These are phyloP conservation scores for Hygrophila difformis DNA, from an alignment of 257 asterid genomes.

Conservation along the genomic window DNA sequence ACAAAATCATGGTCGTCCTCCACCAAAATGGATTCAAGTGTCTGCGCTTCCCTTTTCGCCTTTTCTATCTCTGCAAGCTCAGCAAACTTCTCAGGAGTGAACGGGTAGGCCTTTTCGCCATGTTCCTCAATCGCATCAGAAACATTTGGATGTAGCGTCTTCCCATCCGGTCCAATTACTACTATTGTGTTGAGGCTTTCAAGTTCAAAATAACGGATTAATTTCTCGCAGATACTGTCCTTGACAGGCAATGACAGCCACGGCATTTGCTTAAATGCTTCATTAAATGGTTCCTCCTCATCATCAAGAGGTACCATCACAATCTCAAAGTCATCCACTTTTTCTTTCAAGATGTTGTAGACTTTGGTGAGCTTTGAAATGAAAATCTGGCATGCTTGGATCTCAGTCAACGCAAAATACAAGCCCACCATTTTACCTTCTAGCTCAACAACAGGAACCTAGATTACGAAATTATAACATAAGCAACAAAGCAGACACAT, in stretches of 20 bases:
- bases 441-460: constrained; percentile 67
- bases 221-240: constrained; percentile 46
- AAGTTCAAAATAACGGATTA: constrained; percentile 59
- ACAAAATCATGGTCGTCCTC: constrained; percentile 53
- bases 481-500: not conserved
- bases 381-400: constrained; percentile 30
- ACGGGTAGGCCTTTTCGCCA: constrained; percentile 66
- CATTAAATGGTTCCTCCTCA: constrained; percentile 37
- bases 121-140: constrained; percentile 71
- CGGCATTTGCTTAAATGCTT: constrained; percentile 45
- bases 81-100: constrained; percentile 62
- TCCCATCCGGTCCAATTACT: constrained; percentile 78
- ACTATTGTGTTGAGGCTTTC: constrained; percentile 52
- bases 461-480: not conserved
- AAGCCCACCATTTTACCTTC: constrained; percentile 75
- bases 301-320: constrained; percentile 78
- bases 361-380: constrained; percentile 41
- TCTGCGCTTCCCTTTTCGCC: constrained; percentile 72
- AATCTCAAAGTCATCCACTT: constrained; percentile 55
- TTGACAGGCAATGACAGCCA: constrained; percentile 70
- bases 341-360: constrained; percentile 42
- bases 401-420: constrained; percentile 42
- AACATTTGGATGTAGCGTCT: constrained; percentile 63
- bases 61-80: constrained; percentile 67
- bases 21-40: constrained; percentile 78